A percentile compares a stretch with the other conserved stretches of the same genome.
Evolutionary conservation across 495 filamentous ascomycete genomes (phyloP).

Genomic region (Podospora comata): DNA sequence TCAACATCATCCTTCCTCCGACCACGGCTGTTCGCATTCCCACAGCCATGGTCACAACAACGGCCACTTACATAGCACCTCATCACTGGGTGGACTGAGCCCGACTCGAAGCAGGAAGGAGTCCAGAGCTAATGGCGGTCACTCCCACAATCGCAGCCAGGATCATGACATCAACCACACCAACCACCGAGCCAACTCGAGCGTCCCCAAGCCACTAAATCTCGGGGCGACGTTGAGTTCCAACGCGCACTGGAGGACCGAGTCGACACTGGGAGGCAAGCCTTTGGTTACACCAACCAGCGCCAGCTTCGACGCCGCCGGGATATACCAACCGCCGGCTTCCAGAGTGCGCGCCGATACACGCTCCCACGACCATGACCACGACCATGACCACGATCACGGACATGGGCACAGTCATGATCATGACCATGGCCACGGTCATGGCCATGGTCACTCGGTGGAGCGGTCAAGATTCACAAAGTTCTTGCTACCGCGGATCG

Average conservation of each 20-base stretch:
- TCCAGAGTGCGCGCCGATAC: conserved; percentile 18
- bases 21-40: conserved; percentile 27
- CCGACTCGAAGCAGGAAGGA: conserved; percentile 26
- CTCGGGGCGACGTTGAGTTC: conserved; percentile 32
- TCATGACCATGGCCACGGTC: conserved; percentile 25
- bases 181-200: conserved; percentile 35
- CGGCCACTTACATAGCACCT: conserved; percentile 35
- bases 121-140: conserved; percentile 23
- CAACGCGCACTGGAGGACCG: conserved; percentile 30
- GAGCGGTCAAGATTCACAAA: conserved; percentile 59
- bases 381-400: conserved; percentile 27
- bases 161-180: conserved; percentile 28
- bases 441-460: conserved; percentile 31
- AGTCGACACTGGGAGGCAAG: conserved; percentile 34
- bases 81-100: conserved; percentile 25
- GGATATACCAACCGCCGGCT: conserved; percentile 30
- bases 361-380: conserved; percentile 28
- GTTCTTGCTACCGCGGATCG: conserved; percentile 60
- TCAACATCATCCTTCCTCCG: conserved; percentile 31
- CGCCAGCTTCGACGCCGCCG: conserved; percentile 26
- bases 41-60: conserved; percentile 42
- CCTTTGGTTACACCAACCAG: conserved; percentile 30
- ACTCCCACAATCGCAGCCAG: conserved; percentile 30
- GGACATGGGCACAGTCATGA: conserved; percentile 29
- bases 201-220: conserved; percentile 33